phyloP scores from a whole-genome alignment of 2,329 filamentous ascomycete species.

The Botryotinia calthae region DNA sequence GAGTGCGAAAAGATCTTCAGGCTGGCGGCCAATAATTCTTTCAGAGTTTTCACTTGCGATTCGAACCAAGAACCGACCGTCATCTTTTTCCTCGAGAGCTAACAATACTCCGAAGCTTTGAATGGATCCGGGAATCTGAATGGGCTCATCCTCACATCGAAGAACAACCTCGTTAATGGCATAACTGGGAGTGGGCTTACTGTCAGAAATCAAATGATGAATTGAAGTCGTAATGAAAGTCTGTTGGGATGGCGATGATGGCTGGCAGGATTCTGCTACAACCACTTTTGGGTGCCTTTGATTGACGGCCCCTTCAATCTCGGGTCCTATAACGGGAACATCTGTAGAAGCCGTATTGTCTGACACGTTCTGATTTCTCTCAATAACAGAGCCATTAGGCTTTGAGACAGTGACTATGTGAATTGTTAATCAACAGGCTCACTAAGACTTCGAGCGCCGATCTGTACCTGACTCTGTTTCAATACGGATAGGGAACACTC shows the following conservation, averaged over 20 bases:
- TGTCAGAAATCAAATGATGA: slow-evolving; percentile 9
- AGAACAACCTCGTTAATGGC: background rate
- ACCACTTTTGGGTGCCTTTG: slow-evolving; percentile 3
- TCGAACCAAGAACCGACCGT: slow-evolving; percentile 66
- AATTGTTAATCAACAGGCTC: background rate
- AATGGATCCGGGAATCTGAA: slow-evolving; percentile 56
- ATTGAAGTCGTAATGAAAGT: slow-evolving; percentile 3
- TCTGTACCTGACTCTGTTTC: slow-evolving; percentile 11
- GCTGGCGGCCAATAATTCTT: slow-evolving; percentile 71
- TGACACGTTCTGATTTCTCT: background rate
- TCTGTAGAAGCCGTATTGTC: background rate
- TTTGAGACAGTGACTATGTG: background rate
- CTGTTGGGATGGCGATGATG: background rate
- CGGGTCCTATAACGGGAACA: background rate
- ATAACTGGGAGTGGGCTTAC: background rate
- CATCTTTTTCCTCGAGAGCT: slow-evolving; percentile 68
- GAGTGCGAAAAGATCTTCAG: slow-evolving; percentile 70
- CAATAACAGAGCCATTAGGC: background rate
- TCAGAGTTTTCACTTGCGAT: slow-evolving; percentile 80
- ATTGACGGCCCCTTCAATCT: background rate
- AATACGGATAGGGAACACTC: slow-evolving; percentile 20
- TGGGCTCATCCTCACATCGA: slow-evolving; percentile 86
- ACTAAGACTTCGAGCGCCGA: background rate
- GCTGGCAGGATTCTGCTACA: background rate
- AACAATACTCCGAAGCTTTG: slow-evolving; percentile 81